Evolutionary conservation across 371 early-diverging fungal species (phyloP).

Genomic region (Syncephalastrum sp.): DNA sequence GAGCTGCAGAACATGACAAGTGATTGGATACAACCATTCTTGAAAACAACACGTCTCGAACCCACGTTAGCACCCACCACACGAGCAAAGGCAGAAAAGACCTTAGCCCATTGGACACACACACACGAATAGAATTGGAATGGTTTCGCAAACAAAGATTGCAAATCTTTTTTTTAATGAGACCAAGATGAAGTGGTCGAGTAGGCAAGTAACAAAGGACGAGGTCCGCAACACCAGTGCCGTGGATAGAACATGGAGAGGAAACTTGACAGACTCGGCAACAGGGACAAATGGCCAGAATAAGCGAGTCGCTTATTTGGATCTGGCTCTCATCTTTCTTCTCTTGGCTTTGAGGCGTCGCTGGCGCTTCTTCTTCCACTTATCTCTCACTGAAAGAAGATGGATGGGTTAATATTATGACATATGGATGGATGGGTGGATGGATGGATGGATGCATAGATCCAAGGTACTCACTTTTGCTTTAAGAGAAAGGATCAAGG

Average conservation of each 20-base stretch:
- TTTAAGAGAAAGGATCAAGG: conserved; percentile 6
- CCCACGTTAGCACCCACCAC: too few species aligned
- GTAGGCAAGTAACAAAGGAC: conserved; percentile 1
- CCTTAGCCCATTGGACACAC: too few species aligned
- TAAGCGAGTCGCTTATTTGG: conserved; percentile 25
- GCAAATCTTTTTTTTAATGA: neutral
- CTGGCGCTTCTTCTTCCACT: conserved; percentile 41
- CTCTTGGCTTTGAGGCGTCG: conserved; percentile 42
- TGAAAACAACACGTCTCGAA: too few species aligned
- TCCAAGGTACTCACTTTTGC: conserved; percentile 10
- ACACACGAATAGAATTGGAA: too few species aligned
- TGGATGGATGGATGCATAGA: conserved; percentile 17
- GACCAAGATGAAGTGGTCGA: conserved; percentile 2
- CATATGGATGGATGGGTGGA: conserved; percentile 14
- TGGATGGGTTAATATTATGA: conserved; percentile 1
- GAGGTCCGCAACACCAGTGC: conserved; percentile 3
- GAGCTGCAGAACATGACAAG: too few species aligned
- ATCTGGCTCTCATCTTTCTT: conserved; percentile 40
- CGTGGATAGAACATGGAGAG: neutral
- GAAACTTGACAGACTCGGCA: too few species aligned
- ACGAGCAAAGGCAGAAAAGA: too few species aligned
- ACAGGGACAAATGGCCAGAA: too few species aligned
- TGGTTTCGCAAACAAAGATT: neutral
- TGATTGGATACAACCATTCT: too few species aligned
- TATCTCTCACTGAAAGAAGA: conserved; percentile 31